phyloP scores from a whole-genome alignment of 371 early-diverging fungal species.

The Dichotomocladium elegans region DNA sequence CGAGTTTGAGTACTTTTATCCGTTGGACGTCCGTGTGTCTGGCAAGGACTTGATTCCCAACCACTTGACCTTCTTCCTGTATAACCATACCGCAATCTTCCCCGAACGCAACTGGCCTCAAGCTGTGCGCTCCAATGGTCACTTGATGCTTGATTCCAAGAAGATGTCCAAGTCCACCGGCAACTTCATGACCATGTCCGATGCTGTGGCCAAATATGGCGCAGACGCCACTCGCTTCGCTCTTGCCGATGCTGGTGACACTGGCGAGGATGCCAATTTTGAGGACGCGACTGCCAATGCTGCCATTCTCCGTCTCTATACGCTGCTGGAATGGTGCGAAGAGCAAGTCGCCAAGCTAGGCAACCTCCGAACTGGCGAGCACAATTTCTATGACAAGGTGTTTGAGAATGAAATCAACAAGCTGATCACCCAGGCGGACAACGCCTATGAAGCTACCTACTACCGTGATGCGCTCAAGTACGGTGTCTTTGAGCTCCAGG shows the following conservation, averaged over 20 bases:
- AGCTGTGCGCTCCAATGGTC: slow-evolving; percentile 95
- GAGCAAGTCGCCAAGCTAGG: slow-evolving; percentile 42
- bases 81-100: slow-evolving; percentile 99
- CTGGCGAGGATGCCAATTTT: slow-evolving; percentile 99
- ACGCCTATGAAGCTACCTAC: slow-evolving; percentile 78
- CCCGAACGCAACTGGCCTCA: slow-evolving; percentile 92
- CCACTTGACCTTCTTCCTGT: slow-evolving; percentile 98
- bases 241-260: slow-evolving; percentile 95
- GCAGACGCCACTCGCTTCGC: slow-evolving; percentile 98
- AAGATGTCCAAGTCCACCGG: slow-evolving; percentile 99
- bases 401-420: slow-evolving; percentile 88
- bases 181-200: slow-evolving; percentile 94
- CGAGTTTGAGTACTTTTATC: slow-evolving; percentile 98
- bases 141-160: slow-evolving; percentile 94
- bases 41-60: slow-evolving; percentile 99
- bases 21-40: slow-evolving; percentile 96
- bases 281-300: slow-evolving; percentile 96
- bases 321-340: slow-evolving; percentile 89
- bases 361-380: slow-evolving; percentile 39
- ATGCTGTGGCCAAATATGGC: slow-evolving; percentile 89
- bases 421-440: slow-evolving; percentile 62
- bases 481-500: slow-evolving; percentile 91
- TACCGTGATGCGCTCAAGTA: slow-evolving; percentile 96
- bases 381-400: slow-evolving; percentile 78
- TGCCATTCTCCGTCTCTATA: slow-evolving; percentile 92